Evolutionary conservation across 805 yeast genomes (phyloP), one percentile per base, ranked within the genome.

Genomic region (Hanseniaspora thailandica): DNA sequence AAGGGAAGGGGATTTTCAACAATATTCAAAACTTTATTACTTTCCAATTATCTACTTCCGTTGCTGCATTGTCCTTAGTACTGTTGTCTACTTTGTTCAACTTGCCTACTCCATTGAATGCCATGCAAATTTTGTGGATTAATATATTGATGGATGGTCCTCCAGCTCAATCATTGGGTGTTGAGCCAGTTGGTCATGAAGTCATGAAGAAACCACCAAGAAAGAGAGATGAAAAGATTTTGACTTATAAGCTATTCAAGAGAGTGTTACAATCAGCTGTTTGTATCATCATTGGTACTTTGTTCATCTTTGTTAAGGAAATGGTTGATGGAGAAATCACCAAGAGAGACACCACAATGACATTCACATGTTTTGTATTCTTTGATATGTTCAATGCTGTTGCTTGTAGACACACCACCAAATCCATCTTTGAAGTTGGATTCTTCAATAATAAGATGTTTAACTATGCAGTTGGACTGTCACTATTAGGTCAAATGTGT

Each of bases 121-220:
- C 98, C 28, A 90, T 90, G 98, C 97, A 93, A 72, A 93, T 90
- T 61, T 72, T 90, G 62, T 90, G 97, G 97, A 90, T 90, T 66
- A 90, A 90, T 66, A 93, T 90, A 57, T 75, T 90, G 55, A 90
- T 90, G 98, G 98, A 90, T 70, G 98, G 98, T 1, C 98, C 98
- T 10, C 98, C 98, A 4, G 97, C 97, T 1, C 98, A 90, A 70
- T 85, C 95, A 0, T 72, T 90, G 43, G 98, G 98, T 55, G 97
- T 93, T 31, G 98, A 90, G 69, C 95, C 96, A 0, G 97, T 90
- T 13, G 97, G 90, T 63, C 88, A 84, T 57, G 95, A 84, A 65
- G 96, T 90, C 36, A 89, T 90, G 97, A 80, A 77, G 57, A 85
- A 84, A 64, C 97, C 97, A n/a, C 98, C 98, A 52, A 81, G 99